These are phyloP conservation scores for Asclepias syriaca DNA, from an alignment of 257 asterid species.

Conservation along the genomic window DNA sequence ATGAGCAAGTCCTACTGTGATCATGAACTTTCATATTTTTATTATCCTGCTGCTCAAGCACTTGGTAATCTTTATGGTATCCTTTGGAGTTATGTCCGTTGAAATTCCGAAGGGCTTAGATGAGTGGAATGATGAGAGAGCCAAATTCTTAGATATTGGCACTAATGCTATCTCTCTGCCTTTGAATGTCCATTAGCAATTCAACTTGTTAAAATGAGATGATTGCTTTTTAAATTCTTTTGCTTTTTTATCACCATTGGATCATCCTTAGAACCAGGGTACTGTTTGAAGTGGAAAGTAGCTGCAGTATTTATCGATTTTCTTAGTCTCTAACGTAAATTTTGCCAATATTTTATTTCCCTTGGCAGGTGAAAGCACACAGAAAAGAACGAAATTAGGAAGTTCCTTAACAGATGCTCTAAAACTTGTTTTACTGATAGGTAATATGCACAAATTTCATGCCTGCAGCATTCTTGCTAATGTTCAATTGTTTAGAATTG, in stretches of 20 bases:
- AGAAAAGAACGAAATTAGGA: constrained; percentile 51
- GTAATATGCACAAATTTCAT: constrained; percentile 22
- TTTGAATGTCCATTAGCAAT: not conserved
- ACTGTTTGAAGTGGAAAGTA: not conserved
- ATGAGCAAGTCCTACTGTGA: not conserved
- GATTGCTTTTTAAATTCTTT: not conserved
- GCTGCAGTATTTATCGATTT: not conserved
- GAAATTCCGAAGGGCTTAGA: not conserved
- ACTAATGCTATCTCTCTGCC: not conserved
- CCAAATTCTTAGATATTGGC: not conserved
- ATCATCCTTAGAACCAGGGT: not conserved
- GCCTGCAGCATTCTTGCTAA: constrained; percentile 5
- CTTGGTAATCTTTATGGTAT: not conserved
- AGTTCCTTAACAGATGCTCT: constrained; percentile 71
- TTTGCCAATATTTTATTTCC: constrained; percentile 1
- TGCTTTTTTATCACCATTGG: not conserved
- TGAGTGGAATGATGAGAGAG: not conserved
- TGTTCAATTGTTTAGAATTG: not conserved
- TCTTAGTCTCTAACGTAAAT: not conserved
- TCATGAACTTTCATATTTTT: not conserved
- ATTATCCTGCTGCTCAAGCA: not conserved
- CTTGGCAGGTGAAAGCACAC: constrained; percentile 50
- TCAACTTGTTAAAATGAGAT: not conserved
- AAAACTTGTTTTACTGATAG: constrained; percentile 90
- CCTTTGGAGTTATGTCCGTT: not conserved